Evolutionary conservation across 2,329 filamentous ascomycete species (phyloP).

Genomic region (Monilinia polystroma): DNA sequence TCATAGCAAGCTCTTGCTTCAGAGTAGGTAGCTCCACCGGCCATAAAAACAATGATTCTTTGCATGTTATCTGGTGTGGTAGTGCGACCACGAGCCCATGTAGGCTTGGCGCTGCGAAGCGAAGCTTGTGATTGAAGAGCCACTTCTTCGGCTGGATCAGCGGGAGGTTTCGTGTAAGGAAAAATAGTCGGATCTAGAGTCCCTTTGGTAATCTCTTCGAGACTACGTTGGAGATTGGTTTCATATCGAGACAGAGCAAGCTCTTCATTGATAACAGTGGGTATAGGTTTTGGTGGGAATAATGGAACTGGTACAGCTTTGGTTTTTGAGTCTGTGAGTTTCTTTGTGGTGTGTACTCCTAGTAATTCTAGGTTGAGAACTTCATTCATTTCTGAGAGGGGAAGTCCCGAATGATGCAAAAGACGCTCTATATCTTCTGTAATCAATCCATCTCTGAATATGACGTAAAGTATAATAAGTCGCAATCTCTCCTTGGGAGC

Average conservation of each 20-base stretch:
- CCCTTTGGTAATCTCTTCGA: conserved; percentile 71
- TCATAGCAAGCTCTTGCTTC: conserved; percentile 91
- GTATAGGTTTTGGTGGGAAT: conserved; percentile 66
- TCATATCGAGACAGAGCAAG: conserved; percentile 86
- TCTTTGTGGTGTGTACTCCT: conserved; percentile 69
- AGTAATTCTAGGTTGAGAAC: conserved; percentile 79
- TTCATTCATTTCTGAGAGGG: conserved; percentile 68
- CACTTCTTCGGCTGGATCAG: conserved; percentile 59
- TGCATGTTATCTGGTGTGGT: conserved; percentile 79
- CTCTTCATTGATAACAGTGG: conserved; percentile 63
- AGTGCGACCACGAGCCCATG: conserved; percentile 84
- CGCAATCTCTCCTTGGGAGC: conserved; percentile 73
- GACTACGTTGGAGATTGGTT: conserved; percentile 75
- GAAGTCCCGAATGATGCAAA: conserved; percentile 77
- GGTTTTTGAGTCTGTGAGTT: conserved; percentile 68
- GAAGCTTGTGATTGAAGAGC: conserved; percentile 64
- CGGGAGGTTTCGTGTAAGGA: conserved; percentile 70
- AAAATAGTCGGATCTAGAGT: conserved; percentile 65
- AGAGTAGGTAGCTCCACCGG: conserved; percentile 90
- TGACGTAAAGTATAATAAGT: conserved; percentile 78
- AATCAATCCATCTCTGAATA: conserved; percentile 84
- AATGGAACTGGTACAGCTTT: conserved; percentile 64
- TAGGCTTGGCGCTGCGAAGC: conserved; percentile 86
- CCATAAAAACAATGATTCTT: conserved; percentile 89
- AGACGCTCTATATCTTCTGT: conserved; percentile 81